Conservation (phyloP, 495 filamentous ascomycete species). For the Xylaria venustula region DNA sequence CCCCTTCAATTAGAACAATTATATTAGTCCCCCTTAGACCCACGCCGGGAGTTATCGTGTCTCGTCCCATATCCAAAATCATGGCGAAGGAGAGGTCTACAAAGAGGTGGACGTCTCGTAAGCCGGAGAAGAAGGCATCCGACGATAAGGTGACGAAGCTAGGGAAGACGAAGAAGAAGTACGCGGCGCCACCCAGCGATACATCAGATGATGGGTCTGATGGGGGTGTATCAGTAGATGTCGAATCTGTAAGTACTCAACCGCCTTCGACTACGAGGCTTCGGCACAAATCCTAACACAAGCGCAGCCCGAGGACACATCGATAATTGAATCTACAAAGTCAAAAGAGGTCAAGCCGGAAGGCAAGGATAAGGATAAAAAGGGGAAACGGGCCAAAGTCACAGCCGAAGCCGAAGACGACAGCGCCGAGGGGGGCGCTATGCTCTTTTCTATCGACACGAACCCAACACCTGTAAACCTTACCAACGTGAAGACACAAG, state of each 20-base stretch:
- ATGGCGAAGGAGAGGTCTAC: neutral
- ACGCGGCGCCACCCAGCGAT: neutral
- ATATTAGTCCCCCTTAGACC: too few relatives aligned
- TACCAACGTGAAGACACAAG: neutral
- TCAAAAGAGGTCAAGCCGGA: neutral
- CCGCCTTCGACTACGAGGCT: neutral
- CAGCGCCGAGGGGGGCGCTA: neutral
- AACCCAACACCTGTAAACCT: constrained; percentile 19
- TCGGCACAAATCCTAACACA: neutral
- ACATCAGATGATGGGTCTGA: neutral
- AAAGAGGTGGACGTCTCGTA: neutral
- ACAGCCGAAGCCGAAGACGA: neutral
- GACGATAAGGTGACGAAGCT: neutral
- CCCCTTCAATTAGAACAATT: neutral
- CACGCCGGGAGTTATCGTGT: too few relatives aligned
- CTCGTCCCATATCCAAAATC: neutral
- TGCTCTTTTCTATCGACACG: constrained; percentile 23
- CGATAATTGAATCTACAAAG: neutral
- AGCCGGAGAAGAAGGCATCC: neutral
- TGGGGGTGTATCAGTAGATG: neutral
- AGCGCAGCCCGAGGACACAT: neutral
- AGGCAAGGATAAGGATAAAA: constrained; percentile 1
- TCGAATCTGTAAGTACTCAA: neutral
- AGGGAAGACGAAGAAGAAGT: neutral
- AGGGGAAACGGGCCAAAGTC: constrained; percentile 9